Evolutionary conservation across 2,329 filamentous ascomycete genomes (phyloP).

Genomic region (Microascus cirrosus): DNA sequence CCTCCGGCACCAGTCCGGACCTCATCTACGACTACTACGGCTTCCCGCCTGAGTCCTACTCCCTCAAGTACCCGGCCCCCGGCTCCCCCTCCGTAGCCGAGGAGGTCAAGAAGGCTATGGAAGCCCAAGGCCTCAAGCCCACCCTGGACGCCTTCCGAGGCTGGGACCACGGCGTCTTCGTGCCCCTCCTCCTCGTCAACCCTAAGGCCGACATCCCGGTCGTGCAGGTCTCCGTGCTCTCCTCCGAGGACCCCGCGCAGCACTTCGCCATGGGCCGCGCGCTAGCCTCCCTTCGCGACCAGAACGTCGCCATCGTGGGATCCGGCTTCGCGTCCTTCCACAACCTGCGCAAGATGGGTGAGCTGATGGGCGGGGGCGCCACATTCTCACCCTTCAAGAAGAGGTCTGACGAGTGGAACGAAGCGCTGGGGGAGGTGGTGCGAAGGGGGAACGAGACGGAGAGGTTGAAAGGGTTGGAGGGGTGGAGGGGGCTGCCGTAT

Average conservation of each 20-base stretch:
- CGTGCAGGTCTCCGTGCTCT: constrained; percentile 45
- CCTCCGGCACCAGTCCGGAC: constrained; percentile 30
- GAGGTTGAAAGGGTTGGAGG: constrained; percentile 25
- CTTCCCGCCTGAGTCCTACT: constrained; percentile 44
- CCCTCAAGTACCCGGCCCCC: constrained; percentile 42
- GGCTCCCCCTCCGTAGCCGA: constrained; percentile 42
- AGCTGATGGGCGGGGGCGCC: constrained; percentile 14
- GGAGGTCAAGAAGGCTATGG: constrained; percentile 32
- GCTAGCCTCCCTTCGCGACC: constrained; percentile 33
- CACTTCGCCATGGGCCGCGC: constrained; percentile 43
- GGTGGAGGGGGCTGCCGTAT: constrained; percentile 35
- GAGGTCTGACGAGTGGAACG: constrained; percentile 30
- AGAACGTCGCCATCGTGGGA: constrained; percentile 47
- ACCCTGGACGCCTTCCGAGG: constrained; percentile 26
- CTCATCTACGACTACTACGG: constrained; percentile 49
- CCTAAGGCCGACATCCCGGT: constrained; percentile 41
- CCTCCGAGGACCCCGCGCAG: constrained; percentile 32
- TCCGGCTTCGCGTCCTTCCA: constrained; percentile 49
- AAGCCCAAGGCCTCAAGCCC: constrained; percentile 30
- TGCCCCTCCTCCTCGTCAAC: constrained; percentile 42
- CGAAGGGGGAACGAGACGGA: constrained; percentile 15
- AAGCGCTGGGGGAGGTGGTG: constrained; percentile 28
- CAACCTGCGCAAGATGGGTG: constrained; percentile 37
- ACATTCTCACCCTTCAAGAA: constrained; percentile 11
- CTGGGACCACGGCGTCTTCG: constrained; percentile 52